Conservation (phyloP, 2,329 filamentous ascomycete species). For the Thyridium curvatum region DNA sequence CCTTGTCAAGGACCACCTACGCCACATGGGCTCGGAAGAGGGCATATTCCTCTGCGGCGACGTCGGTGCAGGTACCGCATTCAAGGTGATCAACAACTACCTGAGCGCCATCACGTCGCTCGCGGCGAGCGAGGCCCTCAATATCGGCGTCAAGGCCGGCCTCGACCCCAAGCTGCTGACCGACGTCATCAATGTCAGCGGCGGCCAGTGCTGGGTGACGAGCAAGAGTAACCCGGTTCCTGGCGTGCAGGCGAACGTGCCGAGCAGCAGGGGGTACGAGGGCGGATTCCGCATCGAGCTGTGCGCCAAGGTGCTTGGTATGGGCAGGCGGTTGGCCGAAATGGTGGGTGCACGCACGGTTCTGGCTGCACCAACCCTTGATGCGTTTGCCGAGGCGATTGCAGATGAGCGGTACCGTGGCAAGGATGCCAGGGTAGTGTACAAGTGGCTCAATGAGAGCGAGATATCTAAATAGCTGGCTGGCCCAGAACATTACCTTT, state of each 20-base stretch:
- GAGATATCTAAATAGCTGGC: too few relatives aligned
- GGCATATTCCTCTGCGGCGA: slow-evolving; percentile 57
- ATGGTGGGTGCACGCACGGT: slow-evolving; percentile 20
- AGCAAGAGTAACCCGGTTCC: slow-evolving; percentile 24
- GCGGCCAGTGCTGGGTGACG: slow-evolving; percentile 38
- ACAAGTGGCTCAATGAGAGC: slow-evolving; percentile 22
- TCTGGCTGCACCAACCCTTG: slow-evolving; percentile 16
- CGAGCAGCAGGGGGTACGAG: slow-evolving; percentile 20
- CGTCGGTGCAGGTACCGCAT: slow-evolving; percentile 57
- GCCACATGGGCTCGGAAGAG: slow-evolving; percentile 44
- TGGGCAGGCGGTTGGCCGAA: slow-evolving; percentile 18
- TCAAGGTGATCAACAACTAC: slow-evolving; percentile 71
- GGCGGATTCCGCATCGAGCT: slow-evolving; percentile 24
- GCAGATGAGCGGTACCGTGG: slow-evolving; percentile 18
- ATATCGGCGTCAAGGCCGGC: slow-evolving; percentile 28
- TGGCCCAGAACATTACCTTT: too few relatives aligned
- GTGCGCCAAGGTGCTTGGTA: slow-evolving; percentile 19
- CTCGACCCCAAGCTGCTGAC: slow-evolving; percentile 41
- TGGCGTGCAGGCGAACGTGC: slow-evolving; percentile 19
- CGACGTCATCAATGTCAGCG: slow-evolving; percentile 64
- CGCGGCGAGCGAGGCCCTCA: slow-evolving; percentile 28
- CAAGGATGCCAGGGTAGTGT: slow-evolving; percentile 23
- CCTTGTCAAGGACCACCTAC: slow-evolving; percentile 47
- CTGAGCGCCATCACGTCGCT: slow-evolving; percentile 63
- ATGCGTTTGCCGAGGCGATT: slow-evolving; percentile 19